Base-by-base conservation (phyloP, 495 filamentous ascomycete species). In the Barbatosphaeria neglecta region DNA sequence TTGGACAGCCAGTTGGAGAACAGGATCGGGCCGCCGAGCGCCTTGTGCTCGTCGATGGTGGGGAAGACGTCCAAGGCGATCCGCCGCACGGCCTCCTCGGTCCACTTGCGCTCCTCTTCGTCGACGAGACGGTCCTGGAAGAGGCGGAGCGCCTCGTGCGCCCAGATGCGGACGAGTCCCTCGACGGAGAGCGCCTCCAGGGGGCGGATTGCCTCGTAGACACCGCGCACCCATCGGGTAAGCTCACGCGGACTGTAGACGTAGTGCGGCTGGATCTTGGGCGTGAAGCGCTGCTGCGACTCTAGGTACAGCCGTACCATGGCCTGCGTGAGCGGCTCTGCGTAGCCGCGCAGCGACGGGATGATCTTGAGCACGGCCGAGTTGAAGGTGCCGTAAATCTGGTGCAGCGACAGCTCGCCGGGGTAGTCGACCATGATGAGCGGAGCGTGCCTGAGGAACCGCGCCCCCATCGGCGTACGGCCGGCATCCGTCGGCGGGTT, bases 1-100 rank as follows among this genome's bases (percentile, higher is more conserved):
- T 94, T 97, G 19, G 90, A 96, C n/a, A 97, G 76, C 92, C 92
- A 99, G 64, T 97, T 99, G 7, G 92, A 99, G 72, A 90, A 99
- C 23, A 99, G 67, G 43, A 99, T 97, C 3, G 92, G 92, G 0
- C 86, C 86, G 54, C 86, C 84, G n/a, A 99, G 74, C 25, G 93
- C 89, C 56, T 85, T 84, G 24, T 81, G 68, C 42, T 94, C 82
- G 50, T 96, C 84, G 51, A 97, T 90, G 17, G 77, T 90, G 1
- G 90, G 92, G 77, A 99, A 99, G 58, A 87, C 77, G 41, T 95
- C 86, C 40, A 92, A 62, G 9, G 92, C 92, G 63, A 96, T 86
- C 20, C 86, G 75, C 22, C 78, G 77, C 41, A 95, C 82, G 9
- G 82, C 79, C 38, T 92, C 86, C 22, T 87, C 80, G 3, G 92